Conservation (phyloP, 257 asterid genomes). For the Verbena officinalis region DNA sequence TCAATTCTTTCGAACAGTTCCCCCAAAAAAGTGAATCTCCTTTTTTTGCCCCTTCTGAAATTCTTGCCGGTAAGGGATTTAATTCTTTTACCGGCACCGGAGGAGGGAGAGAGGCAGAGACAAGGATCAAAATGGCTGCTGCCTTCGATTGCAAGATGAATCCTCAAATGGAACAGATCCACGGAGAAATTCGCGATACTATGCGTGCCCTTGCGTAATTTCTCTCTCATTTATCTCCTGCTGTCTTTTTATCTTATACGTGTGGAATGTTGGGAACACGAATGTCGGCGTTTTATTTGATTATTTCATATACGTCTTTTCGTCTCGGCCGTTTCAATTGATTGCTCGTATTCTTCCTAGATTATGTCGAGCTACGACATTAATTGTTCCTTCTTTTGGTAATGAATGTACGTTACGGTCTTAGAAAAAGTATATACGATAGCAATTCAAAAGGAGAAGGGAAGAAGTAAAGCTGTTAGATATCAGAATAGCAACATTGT, state of each 20-base stretch:
- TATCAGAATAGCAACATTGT: neutral
- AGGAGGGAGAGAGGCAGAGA: neutral
- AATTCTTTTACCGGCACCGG: slow-evolving; percentile 11
- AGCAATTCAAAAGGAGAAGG: neutral
- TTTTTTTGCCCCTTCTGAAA: slow-evolving; percentile 26
- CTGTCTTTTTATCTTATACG: neutral
- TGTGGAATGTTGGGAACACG: neutral
- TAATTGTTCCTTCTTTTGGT: too few species aligned
- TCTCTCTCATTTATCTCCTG: neutral
- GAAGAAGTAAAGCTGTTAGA: neutral
- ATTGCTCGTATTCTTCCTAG: too few species aligned
- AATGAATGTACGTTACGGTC: neutral
- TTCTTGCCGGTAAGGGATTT: slow-evolving; percentile 39
- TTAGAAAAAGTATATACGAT: neutral
- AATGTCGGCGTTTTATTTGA: neutral
- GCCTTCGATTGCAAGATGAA: slow-evolving; percentile 54
- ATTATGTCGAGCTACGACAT: too few species aligned
- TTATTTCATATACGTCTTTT: neutral
- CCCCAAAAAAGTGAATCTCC: too few species aligned
- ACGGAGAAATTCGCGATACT: slow-evolving; percentile 73
- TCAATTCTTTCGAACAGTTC: too few species aligned
- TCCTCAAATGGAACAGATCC: slow-evolving; percentile 88
- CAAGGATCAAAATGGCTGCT: slow-evolving; percentile 38
- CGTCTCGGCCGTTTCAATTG: neutral
- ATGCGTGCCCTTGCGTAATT: slow-evolving; percentile 74